Conservation (phyloP, 805 yeast species). For the Isabelozyma pseudorhagii region DNA sequence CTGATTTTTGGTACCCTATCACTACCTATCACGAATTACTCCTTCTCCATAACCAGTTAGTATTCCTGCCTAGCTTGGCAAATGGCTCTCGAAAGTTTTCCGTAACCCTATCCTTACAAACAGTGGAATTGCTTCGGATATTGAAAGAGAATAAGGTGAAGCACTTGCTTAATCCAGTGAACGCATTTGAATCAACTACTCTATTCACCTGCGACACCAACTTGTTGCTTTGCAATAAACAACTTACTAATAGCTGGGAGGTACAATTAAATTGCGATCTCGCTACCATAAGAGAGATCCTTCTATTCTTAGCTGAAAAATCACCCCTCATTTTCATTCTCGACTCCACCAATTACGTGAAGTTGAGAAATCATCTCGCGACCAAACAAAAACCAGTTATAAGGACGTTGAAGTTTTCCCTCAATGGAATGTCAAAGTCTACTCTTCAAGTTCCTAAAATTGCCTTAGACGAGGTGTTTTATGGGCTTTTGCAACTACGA, state of each 20-base stretch:
- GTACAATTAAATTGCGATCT: background rate
- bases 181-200: background rate
- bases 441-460: background rate
- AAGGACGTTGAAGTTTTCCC: background rate
- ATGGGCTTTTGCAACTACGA: background rate
- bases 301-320: background rate
- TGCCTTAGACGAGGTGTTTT: background rate
- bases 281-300: background rate
- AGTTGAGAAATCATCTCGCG: background rate
- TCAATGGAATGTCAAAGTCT: background rate
- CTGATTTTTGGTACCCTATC: background rate
- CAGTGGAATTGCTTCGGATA: background rate
- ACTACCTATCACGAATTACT: background rate
- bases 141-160: background rate
- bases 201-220: background rate
- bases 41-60: background rate
- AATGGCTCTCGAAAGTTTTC: background rate
- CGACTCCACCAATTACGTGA: background rate
- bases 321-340: background rate
- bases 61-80: background rate
- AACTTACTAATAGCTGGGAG: background rate
- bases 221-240: background rate
- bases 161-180: background rate
- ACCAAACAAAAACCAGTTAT: background rate
- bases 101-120: background rate